Evolutionary conservation across 768 basidiomycete genomes (phyloP).

Genomic region (Kwoniella sp.): DNA sequence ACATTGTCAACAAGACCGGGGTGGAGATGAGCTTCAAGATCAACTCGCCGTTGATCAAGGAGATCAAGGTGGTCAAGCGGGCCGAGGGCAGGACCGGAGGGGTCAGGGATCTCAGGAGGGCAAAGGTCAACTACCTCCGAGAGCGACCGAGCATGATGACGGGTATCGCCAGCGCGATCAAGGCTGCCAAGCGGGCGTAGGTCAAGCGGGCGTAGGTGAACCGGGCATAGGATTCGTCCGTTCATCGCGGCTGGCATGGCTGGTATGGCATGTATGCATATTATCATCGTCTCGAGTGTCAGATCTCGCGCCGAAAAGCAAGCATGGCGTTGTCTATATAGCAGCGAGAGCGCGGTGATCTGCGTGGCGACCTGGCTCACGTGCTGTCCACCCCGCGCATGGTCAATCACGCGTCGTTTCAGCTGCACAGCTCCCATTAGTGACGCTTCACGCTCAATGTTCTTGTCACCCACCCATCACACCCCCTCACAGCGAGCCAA

Average conservation of each 20-base stretch:
- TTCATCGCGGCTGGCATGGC: neutral
- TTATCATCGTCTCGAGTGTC: neutral
- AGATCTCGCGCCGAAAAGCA: no score
- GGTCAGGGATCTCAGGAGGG: slow-evolving; percentile 32
- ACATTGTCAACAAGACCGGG: slow-evolving; percentile 83
- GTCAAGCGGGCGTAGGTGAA: neutral
- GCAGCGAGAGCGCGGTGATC: no score
- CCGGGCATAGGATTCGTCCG: neutral
- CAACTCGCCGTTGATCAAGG: slow-evolving; percentile 78
- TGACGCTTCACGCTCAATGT: no score
- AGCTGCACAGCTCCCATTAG: no score
- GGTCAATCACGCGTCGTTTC: no score
- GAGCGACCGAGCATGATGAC: slow-evolving; percentile 44
- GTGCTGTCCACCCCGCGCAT: no score
- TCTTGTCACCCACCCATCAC: no score
- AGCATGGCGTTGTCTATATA: no score
- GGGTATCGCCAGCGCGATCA: slow-evolving; percentile 43
- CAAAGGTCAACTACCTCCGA: slow-evolving; percentile 47
- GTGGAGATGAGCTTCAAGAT: slow-evolving; percentile 90
- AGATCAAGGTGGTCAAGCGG: slow-evolving; percentile 65
- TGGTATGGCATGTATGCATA: neutral
- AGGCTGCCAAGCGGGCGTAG: slow-evolving; percentile 22
- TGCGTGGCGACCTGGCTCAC: no score
- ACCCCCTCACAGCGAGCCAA: slow-evolving; percentile 21
- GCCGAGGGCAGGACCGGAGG: slow-evolving; percentile 22